Evolutionary conservation across 805 yeast species (phyloP), one percentile per base, ranked within the genome.

Genomic region (Monosporozyma yasuniensis): DNA sequence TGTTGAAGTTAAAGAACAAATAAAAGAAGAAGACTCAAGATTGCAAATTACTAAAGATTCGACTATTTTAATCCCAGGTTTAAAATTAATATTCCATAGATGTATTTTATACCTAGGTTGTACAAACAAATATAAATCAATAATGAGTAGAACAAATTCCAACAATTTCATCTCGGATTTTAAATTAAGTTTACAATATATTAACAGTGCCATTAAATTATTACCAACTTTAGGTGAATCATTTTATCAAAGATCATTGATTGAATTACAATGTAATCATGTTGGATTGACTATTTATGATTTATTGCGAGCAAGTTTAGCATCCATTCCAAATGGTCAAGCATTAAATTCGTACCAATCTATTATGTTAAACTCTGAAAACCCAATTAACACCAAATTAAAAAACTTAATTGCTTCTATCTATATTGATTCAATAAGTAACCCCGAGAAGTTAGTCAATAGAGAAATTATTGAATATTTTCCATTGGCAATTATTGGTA

Each of bases 211-310:
- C 18, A 74, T 79, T 30, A 59, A 77, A 25, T 65, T 84, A 18
- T 63, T 83, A 25, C 90, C 91, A 1, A 78, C 87, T 0, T 71
- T 81, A 50, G 85, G 85, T 48, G 89, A 83, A 57, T 54, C 83
- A 80, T 27, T 57, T 49, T 54, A 61, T 42, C 67, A 64, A 44
- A 54, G 54, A 34, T 64, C 65, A 27, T 50, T 64, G 49, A 51
- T 61, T 3, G 57, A 59, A 49, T 51, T 62, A 8, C 61, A 58
- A 44, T 56, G 65, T 18, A 54, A 60, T n/a, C 54, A 56, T 46
- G 51, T 57, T 22, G 63, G 64, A 1, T 27, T 48, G 10, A 60
- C 64, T 3, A 47, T 53, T 9, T 58, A 64, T 50, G 57, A 61
- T 42, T 58, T 63, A 48, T 67, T 78, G 44, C 69, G 87, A 55